Base-by-base conservation (phyloP, 129 eudicot genomes). In the Flaveria sonorensis region DNA sequence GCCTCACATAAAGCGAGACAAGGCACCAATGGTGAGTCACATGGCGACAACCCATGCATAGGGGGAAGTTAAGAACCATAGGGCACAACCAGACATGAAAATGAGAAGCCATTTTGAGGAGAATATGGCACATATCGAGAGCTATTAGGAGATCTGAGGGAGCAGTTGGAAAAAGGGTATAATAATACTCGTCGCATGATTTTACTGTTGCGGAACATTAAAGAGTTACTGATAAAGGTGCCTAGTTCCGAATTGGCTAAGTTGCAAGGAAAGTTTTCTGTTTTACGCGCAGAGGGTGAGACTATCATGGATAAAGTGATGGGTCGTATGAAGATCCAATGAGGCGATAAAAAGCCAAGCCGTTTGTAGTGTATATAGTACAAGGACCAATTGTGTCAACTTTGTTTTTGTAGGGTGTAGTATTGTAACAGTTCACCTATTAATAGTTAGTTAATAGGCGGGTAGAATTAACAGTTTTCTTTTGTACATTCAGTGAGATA, bases 21-120 rank as follows among this genome's bases (percentile, higher is more conserved):
- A 71, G 45, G 47, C 28, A 28, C 26, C 66, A 32, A 53, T 36
- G 68, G 77, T 40, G 56, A 73, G 55, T 55, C 53, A 59, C 68
- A 40, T 16, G 30, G 20, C 20, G 21, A 46, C 26, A 30, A 12
- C 20, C 10, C 40, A 19, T 11, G 40, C 20, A 57, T 59, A 46
- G 1, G 16, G 16, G 18, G 51, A 32, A 53, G 23, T 23, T 23
- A 19, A 47, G 11, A 15, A 70, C 6, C 63, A 30, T 45, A 21
- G 42, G 21, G 57, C 59, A 24, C 77, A 18, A 19, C 24, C 21
- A 32, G 10, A 42, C 7, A 16, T 7, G 20, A 19, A 73, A 40
- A 39, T 57, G 43, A 65, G 20, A 57, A 1, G 46, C 39, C 55
- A 73, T 16, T 11, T 20, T 1, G 36, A 10, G 20, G 68, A 10